Evolutionary conservation across 2,329 filamentous ascomycete species (phyloP), one percentile per base, ranked within the genome.

Genomic region (Ilyonectria mors-panacis): DNA sequence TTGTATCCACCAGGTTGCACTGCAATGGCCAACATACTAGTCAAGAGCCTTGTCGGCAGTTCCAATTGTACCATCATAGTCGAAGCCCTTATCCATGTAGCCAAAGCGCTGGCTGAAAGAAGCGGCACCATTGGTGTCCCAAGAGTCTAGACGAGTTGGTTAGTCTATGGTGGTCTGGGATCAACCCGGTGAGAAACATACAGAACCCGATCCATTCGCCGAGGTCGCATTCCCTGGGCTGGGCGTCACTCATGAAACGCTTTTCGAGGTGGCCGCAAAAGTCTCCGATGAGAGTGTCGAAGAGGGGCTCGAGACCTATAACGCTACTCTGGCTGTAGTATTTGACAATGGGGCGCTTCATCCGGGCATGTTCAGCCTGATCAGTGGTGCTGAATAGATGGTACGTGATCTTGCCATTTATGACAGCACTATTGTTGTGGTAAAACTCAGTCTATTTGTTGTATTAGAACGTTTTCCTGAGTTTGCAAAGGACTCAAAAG

Each of bases 91-190:
- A 45, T 83, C 75, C 48, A 85, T 75, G 68, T 84, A 85, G 5
- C 83, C 82, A 59, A 85, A 80, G 33, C 77, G 77, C 8, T 79
- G 73, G 45, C 81, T 80, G 48, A 83, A 85, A 21, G 81, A 81
- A 23, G 84, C 72, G 54, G 80, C 78, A 37, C 82, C 82, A 55
- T 84, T 80, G 12, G 83, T 78, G 59, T 85, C 83, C 75, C 81
- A 83, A 4, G 80, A 73, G n/a, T 71, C 67, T 71, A 15, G 17
- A 17, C 15, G 4, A 5, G 8, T 2, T 12, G 35, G 35, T 10
- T 37, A 15, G 15, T n/a, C 17, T 26, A 28, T 5, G 2, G 17
- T 19, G 35, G 26, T 26, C 5, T 26, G 26, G 5, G 26, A 26
- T 26, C 26, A 26, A 26, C 26, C 4, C 12, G n/a, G n/a, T 1